Evolutionary conservation across 2,329 filamentous ascomycete genomes (phyloP), one percentile per base, ranked within the genome.

Genomic region (Cladorrhinum sp.): DNA sequence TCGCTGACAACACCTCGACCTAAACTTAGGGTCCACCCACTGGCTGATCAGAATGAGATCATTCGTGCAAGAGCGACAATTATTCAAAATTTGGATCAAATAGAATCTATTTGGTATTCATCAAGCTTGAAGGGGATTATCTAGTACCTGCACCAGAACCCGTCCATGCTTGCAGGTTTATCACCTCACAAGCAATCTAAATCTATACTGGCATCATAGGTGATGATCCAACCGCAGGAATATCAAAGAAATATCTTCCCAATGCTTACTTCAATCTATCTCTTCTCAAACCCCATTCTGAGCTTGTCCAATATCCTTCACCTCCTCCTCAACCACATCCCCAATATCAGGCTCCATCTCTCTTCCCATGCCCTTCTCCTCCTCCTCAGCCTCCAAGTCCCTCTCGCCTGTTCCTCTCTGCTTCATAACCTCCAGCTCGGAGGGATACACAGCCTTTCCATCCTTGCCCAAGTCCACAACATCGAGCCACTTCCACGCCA

Each of bases 401-500:
- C 42, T 55, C 30, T 58, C 52, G 54, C 59, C 24, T 51, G 36
- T 20, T 50, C 50, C 16, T 36, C 55, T 55, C 6, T 52, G 49
- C 42, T 36, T n/a, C 28, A 42, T 12, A 24, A 64, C 20, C 48
- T 66, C 62, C 28, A 63, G 30, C 62, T 66, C 64, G 18, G 58
- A 63, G 3, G 64, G 64, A 50, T 63, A 64, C 6, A 46, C 42
- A 3, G 3, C 14, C 16, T 67, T 67, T 8, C 71, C 64, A 9
- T 65, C 66, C 24, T 78, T 83, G n/a, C 7, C 18, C 63, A 84
- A 73, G 7, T 82, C 82, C 2, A 82, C 75, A 20, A 80, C 73
- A 55, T 85, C 79, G 62, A 86, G 78, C 78, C 78, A 82, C 48
- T 73, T 70, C 83, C 83, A 86, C 58, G 75, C 73, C 2, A 77